phyloP scores from a whole-genome alignment of 495 filamentous ascomycete species.

The Penicillium cinerascens region DNA sequence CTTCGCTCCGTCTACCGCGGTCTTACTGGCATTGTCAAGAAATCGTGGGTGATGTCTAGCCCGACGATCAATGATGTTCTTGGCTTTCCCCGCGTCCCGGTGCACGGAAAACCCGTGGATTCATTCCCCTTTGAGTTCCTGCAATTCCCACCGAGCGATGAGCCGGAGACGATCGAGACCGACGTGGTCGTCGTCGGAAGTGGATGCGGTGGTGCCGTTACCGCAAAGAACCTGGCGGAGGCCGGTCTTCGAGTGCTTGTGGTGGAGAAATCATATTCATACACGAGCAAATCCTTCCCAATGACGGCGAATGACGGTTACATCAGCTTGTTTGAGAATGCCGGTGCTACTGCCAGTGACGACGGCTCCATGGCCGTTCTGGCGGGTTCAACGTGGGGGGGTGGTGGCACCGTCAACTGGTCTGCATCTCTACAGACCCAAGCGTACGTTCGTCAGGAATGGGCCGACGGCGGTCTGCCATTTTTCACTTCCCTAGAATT shows the following conservation, averaged over 20 bases:
- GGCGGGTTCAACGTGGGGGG: conserved; percentile 77
- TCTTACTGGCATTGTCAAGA: conserved; percentile 52
- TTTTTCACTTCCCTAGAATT: conserved; percentile 76
- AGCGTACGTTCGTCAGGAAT: conserved; percentile 75
- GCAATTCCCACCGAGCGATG: conserved; percentile 44
- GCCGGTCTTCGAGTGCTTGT: conserved; percentile 73
- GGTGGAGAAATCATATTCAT: conserved; percentile 78
- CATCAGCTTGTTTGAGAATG: conserved; percentile 61
- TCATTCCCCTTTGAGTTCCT: conserved; percentile 54
- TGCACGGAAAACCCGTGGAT: conserved; percentile 56
- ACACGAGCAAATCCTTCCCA: conserved; percentile 66
- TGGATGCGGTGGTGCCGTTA: conserved; percentile 82
- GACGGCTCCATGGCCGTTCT: conserved; percentile 59
- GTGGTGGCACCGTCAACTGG: conserved; percentile 88
- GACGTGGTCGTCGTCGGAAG: conserved; percentile 86
- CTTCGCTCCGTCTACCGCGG: conserved; percentile 55
- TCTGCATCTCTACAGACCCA: conserved; percentile 80
- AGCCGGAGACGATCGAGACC: conserved; percentile 59
- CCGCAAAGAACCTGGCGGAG: conserved; percentile 75
- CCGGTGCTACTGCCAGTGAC: conserved; percentile 52
- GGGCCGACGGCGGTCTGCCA: conserved; percentile 67
- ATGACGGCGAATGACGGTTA: conserved; percentile 58
- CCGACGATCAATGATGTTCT: conserved; percentile 54
- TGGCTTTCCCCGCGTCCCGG: conserved; percentile 59
- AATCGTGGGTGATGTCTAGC: conserved; percentile 57